phyloP scores from a whole-genome alignment of 345 rosid genomes.

The Balakata baccata region DNA sequence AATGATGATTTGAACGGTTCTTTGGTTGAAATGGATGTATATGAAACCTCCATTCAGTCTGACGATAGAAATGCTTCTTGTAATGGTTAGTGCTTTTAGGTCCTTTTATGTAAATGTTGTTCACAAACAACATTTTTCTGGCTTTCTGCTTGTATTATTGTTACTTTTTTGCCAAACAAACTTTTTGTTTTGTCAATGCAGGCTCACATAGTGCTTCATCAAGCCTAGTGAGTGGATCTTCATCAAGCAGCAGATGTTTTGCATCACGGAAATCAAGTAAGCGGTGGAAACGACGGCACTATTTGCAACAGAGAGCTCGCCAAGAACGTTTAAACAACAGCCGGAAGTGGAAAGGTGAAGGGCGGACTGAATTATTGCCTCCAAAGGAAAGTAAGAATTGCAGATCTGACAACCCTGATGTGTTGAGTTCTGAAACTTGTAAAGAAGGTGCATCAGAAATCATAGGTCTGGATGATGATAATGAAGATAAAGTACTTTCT shows the following conservation, averaged over 20 bases:
- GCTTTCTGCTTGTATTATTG: neutral
- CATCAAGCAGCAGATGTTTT: conserved; percentile 58
- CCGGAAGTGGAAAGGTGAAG: conserved; percentile 94
- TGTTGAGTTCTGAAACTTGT: conserved; percentile 26
- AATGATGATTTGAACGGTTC: conserved; percentile 52
- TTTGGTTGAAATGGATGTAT: conserved; percentile 85
- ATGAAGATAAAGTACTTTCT: conserved; percentile 28
- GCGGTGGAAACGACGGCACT: conserved; percentile 84
- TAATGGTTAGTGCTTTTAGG: conserved; percentile 42
- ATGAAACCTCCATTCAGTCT: conserved; percentile 45
- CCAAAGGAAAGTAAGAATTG: conserved; percentile 35
- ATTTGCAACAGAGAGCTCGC: conserved; percentile 82
- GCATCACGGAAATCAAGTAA: conserved; percentile 60
- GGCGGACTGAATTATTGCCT: conserved; percentile 33
- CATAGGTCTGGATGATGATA: conserved; percentile 39
- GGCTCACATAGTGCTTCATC: conserved; percentile 52
- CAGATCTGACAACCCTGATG: conserved; percentile 29
- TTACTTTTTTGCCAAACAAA: neutral
- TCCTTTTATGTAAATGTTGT: neutral
- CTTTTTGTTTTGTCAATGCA: conserved; percentile 26
- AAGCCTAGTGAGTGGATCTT: conserved; percentile 39
- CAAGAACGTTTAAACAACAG: conserved; percentile 86
- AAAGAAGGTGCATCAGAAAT: conserved; percentile 38
- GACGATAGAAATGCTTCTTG: conserved; percentile 33
- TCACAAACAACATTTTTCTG: neutral